Evolutionary conservation across 78 protist genomes (phyloP), one percentile per base, ranked within the genome.

Genomic region (Reticulomyxa filosa): DNA sequence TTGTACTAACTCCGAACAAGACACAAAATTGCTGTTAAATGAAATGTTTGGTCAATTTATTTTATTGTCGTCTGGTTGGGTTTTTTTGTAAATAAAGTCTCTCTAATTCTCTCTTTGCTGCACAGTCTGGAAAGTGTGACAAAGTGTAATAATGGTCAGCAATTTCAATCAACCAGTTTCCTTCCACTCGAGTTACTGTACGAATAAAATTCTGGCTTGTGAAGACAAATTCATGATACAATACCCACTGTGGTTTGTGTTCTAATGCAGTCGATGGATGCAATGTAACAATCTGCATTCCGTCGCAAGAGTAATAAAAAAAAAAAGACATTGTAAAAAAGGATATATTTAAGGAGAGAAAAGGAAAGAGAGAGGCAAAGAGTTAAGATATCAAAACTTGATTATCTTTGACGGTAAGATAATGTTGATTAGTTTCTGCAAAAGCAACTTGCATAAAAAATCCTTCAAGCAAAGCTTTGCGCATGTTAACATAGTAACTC

Each of bases 371-470:
- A n/a, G n/a, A n/a, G n/a, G n/a, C n/a, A n/a, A n/a, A n/a, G n/a
- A n/a, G n/a, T n/a, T 42, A 42, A 42, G 48, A 42, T 20, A 20
- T n/a, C n/a, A n/a, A n/a, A n/a, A 59, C 65, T 69, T 88, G 92
- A 65, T 90, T 88, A 75, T 92, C 99, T 76, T 89, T 92, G 38
- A 88, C 71, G 0, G 95, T 90, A 64, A 77, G 70, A 50, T 92
- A 94, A 48, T 84, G 85, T 3, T 90, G 93, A n/a, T 77, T 46
- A 36, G 84, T 74, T 74, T 90, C 97, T 32, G 80, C 59, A 52
- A 84, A 90, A 0, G 94, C 96, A 1, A 87, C 90, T 67, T 92
- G 97, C 97, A 90, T 90, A 76, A 94, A 94, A 82, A 76, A 88
- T 36, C 98, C 99, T 5, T 72, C 27, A 6, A 77, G 76, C 7